Evolutionary conservation across 2,329 filamentous ascomycete species (phyloP).

Genomic region (Leptosphaerulina australis): DNA sequence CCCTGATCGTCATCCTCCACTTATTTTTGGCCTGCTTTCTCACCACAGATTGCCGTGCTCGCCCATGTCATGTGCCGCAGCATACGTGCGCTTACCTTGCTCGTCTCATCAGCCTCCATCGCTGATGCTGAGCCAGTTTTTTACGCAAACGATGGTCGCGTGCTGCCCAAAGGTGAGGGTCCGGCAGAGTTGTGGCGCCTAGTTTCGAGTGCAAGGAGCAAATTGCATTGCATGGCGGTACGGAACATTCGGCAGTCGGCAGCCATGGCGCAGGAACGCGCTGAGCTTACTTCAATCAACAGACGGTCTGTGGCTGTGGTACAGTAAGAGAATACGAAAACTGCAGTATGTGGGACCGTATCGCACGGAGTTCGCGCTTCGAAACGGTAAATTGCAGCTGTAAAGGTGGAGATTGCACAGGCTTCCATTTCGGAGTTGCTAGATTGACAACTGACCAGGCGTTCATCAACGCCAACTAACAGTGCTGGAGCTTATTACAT

Average conservation of each 20-base stretch:
- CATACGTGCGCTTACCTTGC: background rate
- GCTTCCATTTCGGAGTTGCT: background rate
- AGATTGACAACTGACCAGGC: conserved; percentile 1
- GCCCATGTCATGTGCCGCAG: conserved; percentile 1
- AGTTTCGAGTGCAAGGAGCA: conserved; percentile 9
- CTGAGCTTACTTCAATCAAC: conserved; percentile 7
- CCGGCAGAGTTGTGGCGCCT: conserved; percentile 2
- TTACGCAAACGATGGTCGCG: background rate
- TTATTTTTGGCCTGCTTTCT: conserved; percentile 11
- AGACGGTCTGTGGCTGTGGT: conserved; percentile 12
- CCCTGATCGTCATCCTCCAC: conserved; percentile 17
- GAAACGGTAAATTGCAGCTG: conserved; percentile 3
- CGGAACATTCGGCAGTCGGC: conserved; percentile 17
- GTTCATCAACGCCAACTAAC: background rate
- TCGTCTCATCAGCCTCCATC: background rate
- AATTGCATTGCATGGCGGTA: conserved; percentile 14
- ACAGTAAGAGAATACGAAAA: conserved; percentile 8
- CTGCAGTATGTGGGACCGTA: conserved; percentile 5
- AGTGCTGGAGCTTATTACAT: background rate
- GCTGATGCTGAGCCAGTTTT: background rate
- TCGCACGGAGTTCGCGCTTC: background rate
- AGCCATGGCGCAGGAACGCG: conserved; percentile 7
- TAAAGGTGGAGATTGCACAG: conserved; percentile 7
- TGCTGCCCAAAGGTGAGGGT: background rate
- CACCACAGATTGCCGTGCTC: conserved; percentile 8